These are phyloP conservation scores for Pseudogymnoascus sp. DNA, from an alignment of 2,329 filamentous ascomycete genomes.

Conservation along the genomic window DNA sequence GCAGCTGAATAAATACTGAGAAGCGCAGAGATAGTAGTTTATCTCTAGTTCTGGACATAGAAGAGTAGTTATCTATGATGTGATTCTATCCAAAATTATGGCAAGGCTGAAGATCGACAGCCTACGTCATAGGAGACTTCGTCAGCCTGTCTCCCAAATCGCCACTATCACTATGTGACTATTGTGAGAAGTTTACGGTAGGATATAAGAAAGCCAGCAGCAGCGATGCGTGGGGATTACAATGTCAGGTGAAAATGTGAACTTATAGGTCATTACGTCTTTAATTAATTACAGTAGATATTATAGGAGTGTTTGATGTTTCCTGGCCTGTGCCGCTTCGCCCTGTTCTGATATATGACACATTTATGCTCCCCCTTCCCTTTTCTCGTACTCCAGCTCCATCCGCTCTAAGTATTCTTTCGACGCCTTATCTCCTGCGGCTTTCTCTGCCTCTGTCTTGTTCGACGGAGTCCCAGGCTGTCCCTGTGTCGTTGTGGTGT, in stretches of 20 bases:
- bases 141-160: neutral
- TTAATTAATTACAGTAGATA: constrained; percentile 6
- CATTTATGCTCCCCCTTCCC: neutral
- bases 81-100: neutral
- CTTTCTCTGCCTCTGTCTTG: neutral
- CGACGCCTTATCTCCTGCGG: neutral
- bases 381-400: neutral
- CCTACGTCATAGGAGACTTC: neutral
- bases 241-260: neutral
- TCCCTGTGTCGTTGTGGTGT: neutral
- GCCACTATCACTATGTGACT: neutral
- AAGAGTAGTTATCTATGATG: neutral
- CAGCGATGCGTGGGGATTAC: neutral
- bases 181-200: neutral
- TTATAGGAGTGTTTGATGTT: neutral
- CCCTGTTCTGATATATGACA: neutral
- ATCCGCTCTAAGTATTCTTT: neutral
- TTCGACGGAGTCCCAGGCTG: neutral
- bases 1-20: neutral
- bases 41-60: neutral
- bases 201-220: neutral
- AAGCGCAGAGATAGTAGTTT: neutral
- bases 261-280: neutral
- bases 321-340: neutral
- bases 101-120: neutral